These are phyloP conservation scores for Entamoeba invadens DNA, from an alignment of 208 protist genomes.

Conservation along the genomic window DNA sequence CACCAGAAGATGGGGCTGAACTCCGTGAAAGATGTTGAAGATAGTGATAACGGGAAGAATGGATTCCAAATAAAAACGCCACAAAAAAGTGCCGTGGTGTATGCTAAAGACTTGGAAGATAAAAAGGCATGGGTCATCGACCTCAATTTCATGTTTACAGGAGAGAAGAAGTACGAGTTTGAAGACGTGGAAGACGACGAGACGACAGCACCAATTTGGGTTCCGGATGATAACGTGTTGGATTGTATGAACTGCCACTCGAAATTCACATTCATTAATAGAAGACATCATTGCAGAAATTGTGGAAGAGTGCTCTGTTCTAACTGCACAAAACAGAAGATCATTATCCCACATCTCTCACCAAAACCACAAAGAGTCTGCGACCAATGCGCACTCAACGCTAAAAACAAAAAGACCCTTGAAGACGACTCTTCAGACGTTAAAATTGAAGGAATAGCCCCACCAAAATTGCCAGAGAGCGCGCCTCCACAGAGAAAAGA, in stretches of 20 bases:
- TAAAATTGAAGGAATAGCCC: neutral
- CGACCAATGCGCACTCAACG: neutral
- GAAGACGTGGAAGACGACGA: neutral
- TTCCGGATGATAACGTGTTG: neutral
- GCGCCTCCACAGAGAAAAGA: neutral
- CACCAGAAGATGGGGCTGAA: neutral
- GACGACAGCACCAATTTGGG: neutral
- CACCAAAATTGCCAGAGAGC: neutral
- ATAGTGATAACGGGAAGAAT: neutral
- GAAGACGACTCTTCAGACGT: neutral
- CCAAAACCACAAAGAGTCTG: neutral
- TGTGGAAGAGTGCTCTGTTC: neutral
- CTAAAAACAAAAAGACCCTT: neutral
- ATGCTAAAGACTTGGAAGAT: neutral
- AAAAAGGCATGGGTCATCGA: neutral
- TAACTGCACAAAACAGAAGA: neutral
- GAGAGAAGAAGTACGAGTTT: neutral
- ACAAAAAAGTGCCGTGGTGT: neutral
- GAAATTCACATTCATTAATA: neutral
- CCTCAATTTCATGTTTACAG: neutral
- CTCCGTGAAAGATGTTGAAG: neutral
- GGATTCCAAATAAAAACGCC: neutral
- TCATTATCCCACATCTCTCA: neutral
- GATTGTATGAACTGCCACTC: slow-evolving; percentile 6
- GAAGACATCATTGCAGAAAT: slow-evolving; percentile 1